Percentiles rank a stretch among this genome's conserved stretches.
Evolutionary conservation across 1,139 yeast genomes (phyloP).

Genomic region (Kurtzmaniella quercitrusa): DNA sequence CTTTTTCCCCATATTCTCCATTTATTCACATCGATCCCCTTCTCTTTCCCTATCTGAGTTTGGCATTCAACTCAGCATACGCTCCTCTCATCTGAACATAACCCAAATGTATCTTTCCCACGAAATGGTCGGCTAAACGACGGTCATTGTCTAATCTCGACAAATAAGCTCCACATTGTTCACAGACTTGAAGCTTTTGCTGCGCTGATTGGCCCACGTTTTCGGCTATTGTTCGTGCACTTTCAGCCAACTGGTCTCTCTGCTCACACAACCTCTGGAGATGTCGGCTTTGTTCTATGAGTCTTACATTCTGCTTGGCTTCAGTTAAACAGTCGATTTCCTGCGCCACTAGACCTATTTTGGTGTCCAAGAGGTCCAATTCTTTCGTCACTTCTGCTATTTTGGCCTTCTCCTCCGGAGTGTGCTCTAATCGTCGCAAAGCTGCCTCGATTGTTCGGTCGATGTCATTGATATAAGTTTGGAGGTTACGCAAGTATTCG

Average conservation of each 20-base stretch:
- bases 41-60: slow-evolving; percentile 9
- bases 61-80: slow-evolving; percentile 42
- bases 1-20: not conserved
- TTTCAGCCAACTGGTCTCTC: slow-evolving; percentile 47
- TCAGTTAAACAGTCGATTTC: slow-evolving; percentile 60
- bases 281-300: slow-evolving; percentile 44
- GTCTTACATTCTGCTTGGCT: slow-evolving; percentile 48
- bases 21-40: too few relatives aligned
- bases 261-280: slow-evolving; percentile 42
- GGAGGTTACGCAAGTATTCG: slow-evolving; percentile 58
- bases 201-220: slow-evolving; percentile 83
- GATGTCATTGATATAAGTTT: slow-evolving; percentile 58
- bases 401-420: slow-evolving; percentile 70
- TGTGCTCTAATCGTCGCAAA: slow-evolving; percentile 63
- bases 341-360: slow-evolving; percentile 63
- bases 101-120: slow-evolving; percentile 83
- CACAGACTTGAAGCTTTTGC: slow-evolving; percentile 88
- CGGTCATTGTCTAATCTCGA: slow-evolving; percentile 86
- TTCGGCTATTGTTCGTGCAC: slow-evolving; percentile 60
- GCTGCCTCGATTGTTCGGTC: slow-evolving; percentile 65
- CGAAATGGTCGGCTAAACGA: slow-evolving; percentile 85
- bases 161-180: slow-evolving; percentile 85
- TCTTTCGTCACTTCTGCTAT: slow-evolving; percentile 61
- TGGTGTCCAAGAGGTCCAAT: slow-evolving; percentile 61
- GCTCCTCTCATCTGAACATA: slow-evolving; percentile 71